Percentiles rank a stretch among this genome's conserved stretches.
These are phyloP conservation scores for Elymus sibiricus DNA, from an alignment of 176 grass and related monocot species.

Conservation along the genomic window DNA sequence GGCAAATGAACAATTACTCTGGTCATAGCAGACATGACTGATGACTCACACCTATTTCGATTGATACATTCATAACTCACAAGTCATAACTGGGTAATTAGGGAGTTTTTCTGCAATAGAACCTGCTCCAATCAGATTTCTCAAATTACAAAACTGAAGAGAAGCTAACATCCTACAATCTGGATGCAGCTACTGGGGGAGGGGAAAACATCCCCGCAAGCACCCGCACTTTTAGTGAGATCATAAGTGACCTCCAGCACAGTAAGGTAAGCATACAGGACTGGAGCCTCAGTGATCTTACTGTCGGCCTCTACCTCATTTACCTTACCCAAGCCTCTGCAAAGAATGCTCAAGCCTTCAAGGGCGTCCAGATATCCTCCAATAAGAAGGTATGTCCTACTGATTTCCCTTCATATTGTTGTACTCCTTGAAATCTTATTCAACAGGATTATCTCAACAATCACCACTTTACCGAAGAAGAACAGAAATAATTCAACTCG, in stretches of 20 bases:
- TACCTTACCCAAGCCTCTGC: conserved; percentile 92
- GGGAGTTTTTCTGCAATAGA: not conserved
- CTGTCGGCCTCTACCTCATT: conserved; percentile 86
- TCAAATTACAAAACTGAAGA: not conserved
- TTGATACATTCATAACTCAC: no score
- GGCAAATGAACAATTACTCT: not conserved
- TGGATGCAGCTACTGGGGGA: conserved; percentile 46
- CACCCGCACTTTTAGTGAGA: conserved; percentile 64
- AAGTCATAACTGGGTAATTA: not conserved
- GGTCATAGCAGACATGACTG: no score
- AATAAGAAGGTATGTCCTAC: conserved; percentile 50
- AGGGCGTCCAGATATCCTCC: conserved; percentile 77
- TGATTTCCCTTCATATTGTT: not conserved
- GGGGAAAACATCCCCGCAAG: conserved; percentile 37
- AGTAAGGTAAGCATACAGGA: conserved; percentile 91
- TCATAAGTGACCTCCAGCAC: conserved; percentile 75
- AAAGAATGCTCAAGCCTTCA: conserved; percentile 49
- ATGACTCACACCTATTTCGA: not conserved
- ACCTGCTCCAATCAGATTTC: not conserved
- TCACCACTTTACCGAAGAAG: not conserved
- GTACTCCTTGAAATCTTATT: not conserved
- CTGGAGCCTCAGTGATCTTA: conserved; percentile 90
- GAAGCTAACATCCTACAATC: not conserved
- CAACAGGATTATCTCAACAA: not conserved
- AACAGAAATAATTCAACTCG: not conserved